Base-by-base conservation (phyloP, 1,284 basidiomycete genomes). In the Boletellus deceptivus region DNA sequence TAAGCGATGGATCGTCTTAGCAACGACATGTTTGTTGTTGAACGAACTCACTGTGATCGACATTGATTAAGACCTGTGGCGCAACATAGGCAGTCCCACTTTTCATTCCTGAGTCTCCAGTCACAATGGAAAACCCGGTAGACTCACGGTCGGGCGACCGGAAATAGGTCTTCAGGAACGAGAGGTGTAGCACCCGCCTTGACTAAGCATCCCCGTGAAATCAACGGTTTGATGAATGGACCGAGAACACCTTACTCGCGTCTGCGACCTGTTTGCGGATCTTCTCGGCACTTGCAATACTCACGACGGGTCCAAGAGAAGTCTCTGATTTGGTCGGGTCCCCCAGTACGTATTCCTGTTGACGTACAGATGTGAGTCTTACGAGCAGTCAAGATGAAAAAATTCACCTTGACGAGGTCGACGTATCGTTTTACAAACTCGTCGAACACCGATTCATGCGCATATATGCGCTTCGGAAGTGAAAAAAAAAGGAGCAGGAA, bases 261-360 rank as follows among this genome's bases (percentile, higher is more conserved):
- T 92, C 91, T 1, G 78, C 73, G 38, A 98, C 78, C 69, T 98
- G 95, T 63, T 88, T 90, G 39, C 88, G 78, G 54, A 98, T 96
- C 51, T 83, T 77, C 50, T 84, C 77, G 1, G 93, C 93, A 57
- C 89, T 91, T 3, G 89, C 86, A 3, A 93, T 68, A 55, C 89
- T 93, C 56, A 98, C 86, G 5, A 98, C 95, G 1, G 95, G 95
- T 0, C 95, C 95, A 13, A 98, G 79, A 29, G 84, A 91, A 1
- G 86, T 91, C 13, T 81, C 78, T 7, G 79, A 66, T 41, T 80
- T 71, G 0, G 85, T 89, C 0, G 95, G 95, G 65, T 98, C 91
- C 4, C 90, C 93, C 10, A 98, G 82, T 59, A 82, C 84, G 72
- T 93, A 94, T 59, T 72, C 73, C 89, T 87, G 55, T 41, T 29